Base-by-base conservation (phyloP, 345 rosid species). In the Rhizophora apiculata region DNA sequence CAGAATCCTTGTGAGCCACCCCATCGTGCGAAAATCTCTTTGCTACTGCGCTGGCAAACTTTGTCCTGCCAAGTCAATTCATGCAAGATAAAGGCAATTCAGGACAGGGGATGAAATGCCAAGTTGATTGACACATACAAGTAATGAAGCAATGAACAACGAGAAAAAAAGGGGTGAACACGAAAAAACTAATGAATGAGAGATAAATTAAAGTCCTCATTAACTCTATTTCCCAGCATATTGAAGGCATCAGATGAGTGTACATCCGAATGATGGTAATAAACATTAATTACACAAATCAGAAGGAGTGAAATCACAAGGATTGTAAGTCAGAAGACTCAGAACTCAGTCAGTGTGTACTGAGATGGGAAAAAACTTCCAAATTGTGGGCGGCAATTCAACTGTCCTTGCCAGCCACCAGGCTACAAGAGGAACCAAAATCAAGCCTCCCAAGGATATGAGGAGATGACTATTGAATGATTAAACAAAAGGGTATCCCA, bases 1-100 rank as follows among this genome's bases (percentile, higher is more conserved):
- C 36, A 95, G 72, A 78, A 90, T 76, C 71, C 90, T 87, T 68
- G 83, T 90, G 70, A 87, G 83, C 99, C 99, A 95, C 60, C 86
- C 94, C 99, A 95, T 92, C 62, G 24, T 58, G 72, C n/a, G 13
- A 73, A 66, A 68, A 22, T 53, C 56, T 70, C 67, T 55, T 39
- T 37, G 29, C 59, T 64, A 54, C 48, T 65, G 58, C 64, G 65
- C 64, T 66, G 63, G 78, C 29, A 76, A 71, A 62, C 73, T 70
- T 72, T 55, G 59, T 59, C 85, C 87, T 80, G 80, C 75, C 54
- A 82, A 72, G 48, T 69, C 52, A 63, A 66, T 21, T 64, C 67
- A 73, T 72, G 27, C 22, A 71, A 27, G 59, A 30, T 59, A 67
- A 71, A 60, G 55, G 55, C 39, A 76, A 64, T 64, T 43, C 65